Conservation (phyloP, 352 stramenopile genomes). For the Pythium sukuiense region DNA sequence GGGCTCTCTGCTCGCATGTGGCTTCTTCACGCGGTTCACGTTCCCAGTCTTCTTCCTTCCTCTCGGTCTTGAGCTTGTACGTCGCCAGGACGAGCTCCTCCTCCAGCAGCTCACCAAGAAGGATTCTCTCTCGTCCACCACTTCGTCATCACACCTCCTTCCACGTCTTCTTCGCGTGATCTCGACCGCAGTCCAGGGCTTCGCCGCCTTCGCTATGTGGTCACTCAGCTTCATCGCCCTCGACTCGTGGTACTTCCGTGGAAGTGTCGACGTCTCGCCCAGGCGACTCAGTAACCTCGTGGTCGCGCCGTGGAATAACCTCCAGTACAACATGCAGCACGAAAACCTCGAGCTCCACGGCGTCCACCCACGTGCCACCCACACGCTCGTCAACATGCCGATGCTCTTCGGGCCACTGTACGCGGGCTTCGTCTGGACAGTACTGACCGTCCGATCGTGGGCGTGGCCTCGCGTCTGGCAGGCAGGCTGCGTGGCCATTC, state of each 20-base stretch:
- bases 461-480: conserved; percentile 27
- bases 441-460: conserved; percentile 22
- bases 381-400: conserved; percentile 90
- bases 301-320: conserved; percentile 85
- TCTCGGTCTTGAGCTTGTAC: conserved; percentile 62
- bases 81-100: conserved; percentile 47
- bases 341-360: conserved; percentile 91
- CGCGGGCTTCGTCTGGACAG: conserved; percentile 46
- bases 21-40: conserved; percentile 82
- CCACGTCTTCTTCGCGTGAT: conserved; percentile 30
- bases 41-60: conserved; percentile 84
- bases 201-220: conserved; percentile 46
- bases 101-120: conserved; percentile 31
- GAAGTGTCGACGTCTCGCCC: conserved; percentile 15
- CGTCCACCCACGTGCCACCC: conserved; percentile 87
- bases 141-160: background rate
- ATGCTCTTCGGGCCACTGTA: conserved; percentile 91
- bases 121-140: conserved; percentile 15
- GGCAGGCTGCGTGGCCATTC: conserved; percentile 52
- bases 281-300: conserved; percentile 32
- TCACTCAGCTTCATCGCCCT: conserved; percentile 36
- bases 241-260: conserved; percentile 64
- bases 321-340: conserved; percentile 91
- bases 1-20: conserved; percentile 63
- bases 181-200: conserved; percentile 40